Evolutionary conservation across 108 stramenopile genomes (phyloP), one percentile per base, ranked within the genome.

Genomic region (Skeletonema costatum): DNA sequence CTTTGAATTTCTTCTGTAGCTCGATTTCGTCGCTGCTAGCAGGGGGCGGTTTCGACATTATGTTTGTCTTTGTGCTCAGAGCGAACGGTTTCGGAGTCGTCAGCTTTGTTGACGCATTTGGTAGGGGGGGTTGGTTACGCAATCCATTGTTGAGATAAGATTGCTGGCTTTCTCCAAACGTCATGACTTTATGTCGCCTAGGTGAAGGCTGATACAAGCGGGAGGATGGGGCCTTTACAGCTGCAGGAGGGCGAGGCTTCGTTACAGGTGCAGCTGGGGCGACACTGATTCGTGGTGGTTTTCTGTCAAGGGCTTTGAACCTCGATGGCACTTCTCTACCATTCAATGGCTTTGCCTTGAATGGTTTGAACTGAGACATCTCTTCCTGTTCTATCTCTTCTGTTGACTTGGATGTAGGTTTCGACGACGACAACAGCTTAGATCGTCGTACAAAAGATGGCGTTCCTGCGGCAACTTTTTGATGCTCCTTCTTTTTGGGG

Each of bases 161-260:
- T 17, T 64, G 63, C 21, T 72, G 44, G 32, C 71, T 79, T 51
- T 79, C 78, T 17, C 60, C 78, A 35, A 79, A 68, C 3, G 78
- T 79, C 25, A 39, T 17, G 6, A 79, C 71, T 50, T 65, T 71
- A 62, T 73, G 29, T 21, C 71, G 64, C 41, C 13, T 56, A 65
- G 73, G 64, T 13, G 73, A 44, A 29, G 64, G 44, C 53, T 74
- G 64, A 39, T 70, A 70, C 21, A 65, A 64, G 32, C 31, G 30
- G 13, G 64, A 66, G 17, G 73, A 38, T 13, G 64, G 73, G 17
- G 60, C 25, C 61, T 65, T 36, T 33, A 36, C 51, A 66, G 38
- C 32, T 29, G 70, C 32, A n/a, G 32, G 31, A 60, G 78, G 78
- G 21, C 38, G 60, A 5, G 44, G 53, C 21, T 60, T 39, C 1